These are phyloP conservation scores for Trichoderma gamsii DNA, from an alignment of 495 filamentous ascomycete species.

Conservation along the genomic window DNA sequence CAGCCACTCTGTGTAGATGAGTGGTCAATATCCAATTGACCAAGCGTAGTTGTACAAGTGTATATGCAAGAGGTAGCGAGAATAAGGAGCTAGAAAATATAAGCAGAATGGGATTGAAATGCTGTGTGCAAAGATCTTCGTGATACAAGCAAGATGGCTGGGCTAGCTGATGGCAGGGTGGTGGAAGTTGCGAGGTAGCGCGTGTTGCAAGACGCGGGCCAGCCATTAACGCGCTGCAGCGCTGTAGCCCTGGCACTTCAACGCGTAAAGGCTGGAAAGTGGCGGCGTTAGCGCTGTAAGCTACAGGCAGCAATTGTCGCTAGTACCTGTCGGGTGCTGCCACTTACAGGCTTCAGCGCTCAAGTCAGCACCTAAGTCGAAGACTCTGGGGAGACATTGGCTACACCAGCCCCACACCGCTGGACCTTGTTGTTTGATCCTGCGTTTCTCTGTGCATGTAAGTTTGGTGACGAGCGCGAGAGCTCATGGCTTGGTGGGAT, in stretches of 20 bases:
- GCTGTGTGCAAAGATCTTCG: neutral
- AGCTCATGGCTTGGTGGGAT: no score
- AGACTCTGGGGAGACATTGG: neutral
- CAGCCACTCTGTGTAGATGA: neutral
- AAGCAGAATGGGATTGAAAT: neutral
- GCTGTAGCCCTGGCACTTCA: neutral
- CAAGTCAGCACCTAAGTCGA: neutral
- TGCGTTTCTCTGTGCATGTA: neutral
- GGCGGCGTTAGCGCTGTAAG: slow-evolving; percentile 9
- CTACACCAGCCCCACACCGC: neutral
- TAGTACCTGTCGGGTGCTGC: neutral
- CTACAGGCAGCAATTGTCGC: neutral
- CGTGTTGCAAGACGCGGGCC: neutral
- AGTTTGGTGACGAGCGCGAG: no score
- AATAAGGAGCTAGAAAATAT: neutral
- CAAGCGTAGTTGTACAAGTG: neutral
- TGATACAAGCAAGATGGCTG: neutral
- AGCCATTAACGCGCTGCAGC: slow-evolving; percentile 11
- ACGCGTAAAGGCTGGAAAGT: slow-evolving; percentile 8
- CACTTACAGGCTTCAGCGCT: neutral
- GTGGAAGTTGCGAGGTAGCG: neutral
- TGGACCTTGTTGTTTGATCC: neutral
- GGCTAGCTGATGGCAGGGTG: neutral
- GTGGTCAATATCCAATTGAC: neutral
- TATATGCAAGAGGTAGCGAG: neutral